Evolutionary conservation across 2,329 filamentous ascomycete species (phyloP), one percentile per base, ranked within the genome.

Genomic region (Talaromyces sp.): DNA sequence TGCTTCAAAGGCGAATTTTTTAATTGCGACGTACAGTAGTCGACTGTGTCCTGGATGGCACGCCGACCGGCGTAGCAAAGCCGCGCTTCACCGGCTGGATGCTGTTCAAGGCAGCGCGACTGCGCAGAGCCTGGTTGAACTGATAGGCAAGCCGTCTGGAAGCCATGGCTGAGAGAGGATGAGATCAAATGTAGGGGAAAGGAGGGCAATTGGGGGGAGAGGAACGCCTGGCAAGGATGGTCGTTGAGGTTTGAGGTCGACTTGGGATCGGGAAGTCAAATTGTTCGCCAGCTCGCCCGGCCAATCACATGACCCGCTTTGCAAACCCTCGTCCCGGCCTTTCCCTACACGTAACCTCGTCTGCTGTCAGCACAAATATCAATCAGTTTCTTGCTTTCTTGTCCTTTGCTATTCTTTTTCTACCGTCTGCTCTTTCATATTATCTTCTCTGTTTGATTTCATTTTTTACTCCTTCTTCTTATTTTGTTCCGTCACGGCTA

Each of bases 61-160:
- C 66, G 59, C 71, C 70, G 65, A 94, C 88, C 70, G 93, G 92
- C 69, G 92, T 93, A 73, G 93, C 93, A 76, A 97, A 91, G 75
- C 90, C 89, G 83, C 93, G 87, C 79, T 86, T 88, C 79, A 94
- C 82, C 68, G 89, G 84, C 77, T 86, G 82, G 76, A 91, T 83
- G 75, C 89, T 83, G 79, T 89, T 88, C 80, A 94, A 84, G 79
- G 90, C 89, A 80, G 89, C 85, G 79, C 91, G 90, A 82, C 83
- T 90, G 84, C 92, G 91, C 81, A 96, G 84, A 81, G 90, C 89
- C 82, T 91, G 88, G 80, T 91, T 86, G 75, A 97, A 87, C 84
- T 92, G 96, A 80, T 95, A 86, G 84, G 92, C 92, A 83, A 97
- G 87, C 88, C 92, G 90, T 86, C 92, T 87, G 80, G 93, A 96